Base-by-base conservation (phyloP, 2,329 filamentous ascomycete species). In the Xylariaceae sp. region DNA sequence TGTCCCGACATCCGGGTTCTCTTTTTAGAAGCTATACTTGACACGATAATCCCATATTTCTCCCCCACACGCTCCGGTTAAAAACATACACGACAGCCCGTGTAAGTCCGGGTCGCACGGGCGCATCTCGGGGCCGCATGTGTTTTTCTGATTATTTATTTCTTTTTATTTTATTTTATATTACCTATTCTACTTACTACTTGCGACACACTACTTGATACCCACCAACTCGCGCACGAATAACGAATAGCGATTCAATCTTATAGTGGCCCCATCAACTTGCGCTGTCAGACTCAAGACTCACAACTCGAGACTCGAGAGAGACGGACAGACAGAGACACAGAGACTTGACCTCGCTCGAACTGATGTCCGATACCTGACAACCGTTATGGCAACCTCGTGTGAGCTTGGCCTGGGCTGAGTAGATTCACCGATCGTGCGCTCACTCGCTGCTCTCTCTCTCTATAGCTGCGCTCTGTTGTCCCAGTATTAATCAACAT, bases 361-460 rank as follows among this genome's bases (percentile, higher is more conserved):
- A 30, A 30, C 23, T 39, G 8, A 37, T 51, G 51, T 54, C 54
- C 23, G 18, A 10, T 47, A 23, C 17, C 45, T 51, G 35, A 23
- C 9, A 23, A 42, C 9, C 49, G 45, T 39, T 54, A 60, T 58
- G 60, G 7, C 17, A 39, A 56, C 39, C 54, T 42, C 51, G 52
- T 55, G 55, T 56, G 54, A 58, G 18, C 53, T 62, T 56, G 52
- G 53, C 54, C 54, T 53, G 53, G 62, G 60, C 57, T 62, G 50
- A 59, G 55, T 53, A 47, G 55, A 58, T 53, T 48, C 49, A 35
- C 37, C 39, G 47, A 45, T 15, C 18, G 49, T 23, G 44, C 35
- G 34, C 49, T 34, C 23, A 11, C 49, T 51, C 48, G 44, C 44
- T 42, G 23, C 23, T 30, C 23, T 30, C 23, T 30, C 23, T 30